Evolutionary conservation across 2,329 filamentous ascomycete genomes (phyloP), one percentile per base, ranked within the genome.

Genomic region (Penicillium sp.): DNA sequence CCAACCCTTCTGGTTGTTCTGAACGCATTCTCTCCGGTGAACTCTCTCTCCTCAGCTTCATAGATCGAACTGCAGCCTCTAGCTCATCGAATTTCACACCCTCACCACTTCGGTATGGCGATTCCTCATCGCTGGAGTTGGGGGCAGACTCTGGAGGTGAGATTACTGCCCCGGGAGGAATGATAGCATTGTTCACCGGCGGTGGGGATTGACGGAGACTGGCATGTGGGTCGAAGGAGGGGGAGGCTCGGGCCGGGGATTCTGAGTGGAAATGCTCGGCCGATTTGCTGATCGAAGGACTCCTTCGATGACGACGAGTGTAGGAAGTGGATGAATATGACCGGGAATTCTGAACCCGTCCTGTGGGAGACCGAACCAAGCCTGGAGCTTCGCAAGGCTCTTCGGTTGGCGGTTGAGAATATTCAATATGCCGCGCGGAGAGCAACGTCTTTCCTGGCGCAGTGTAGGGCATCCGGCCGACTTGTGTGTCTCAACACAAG

Each of bases 141-240:
- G 81, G 80, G 6, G 81, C 80, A 29, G 91, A 95, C 63, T 96
- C 92, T 9, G 92, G 92, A 30, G 92, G 92, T 0, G 92, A 96
- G 51, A 95, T 88, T 60, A 95, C 82, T 55, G 89, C 90, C 53
- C 89, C 89, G 54, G 83, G 82, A 35, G 90, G 89, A 69, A 95
- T 93, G 56, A 81, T 75, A 52, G 82, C 80, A 72, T 89, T 83
- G 55, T 84, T 88, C 55, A 89, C 72, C 14, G 89, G 88, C n/a
- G 88, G 86, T 13, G 89, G 89, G 40, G 90, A 95, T 69, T 91
- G 88, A 61, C 88, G 83, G 54, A 95, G 75, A 71, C 83, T 88
- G 68, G 76, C 76, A 65, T 76, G 78, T 47, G 74, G 62, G 62
- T 73, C 69, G 52, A 61, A 55, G 22, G 46, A 60, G 55, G 60